A percentile compares a stretch with the other conserved stretches of the same genome.
Evolutionary conservation across 1,139 yeast species (phyloP).

Genomic region (Protomyces lactucae-debilis): DNA sequence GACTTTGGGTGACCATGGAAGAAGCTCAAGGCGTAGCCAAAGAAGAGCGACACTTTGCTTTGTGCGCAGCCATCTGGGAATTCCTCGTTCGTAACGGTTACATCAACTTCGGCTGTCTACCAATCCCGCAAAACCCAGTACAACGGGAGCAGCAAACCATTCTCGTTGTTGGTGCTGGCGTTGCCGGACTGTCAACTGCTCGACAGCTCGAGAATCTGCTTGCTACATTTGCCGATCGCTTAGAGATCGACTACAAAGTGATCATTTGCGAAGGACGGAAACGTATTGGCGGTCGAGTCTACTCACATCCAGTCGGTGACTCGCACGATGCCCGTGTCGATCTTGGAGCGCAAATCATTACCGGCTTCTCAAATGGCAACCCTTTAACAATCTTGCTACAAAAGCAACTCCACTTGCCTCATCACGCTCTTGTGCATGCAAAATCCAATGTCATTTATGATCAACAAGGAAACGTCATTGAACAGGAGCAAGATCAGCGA

Average conservation of each 20-base stretch:
- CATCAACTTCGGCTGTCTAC: conserved; percentile 46
- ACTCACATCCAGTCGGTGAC: conserved; percentile 39
- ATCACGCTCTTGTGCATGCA: conserved; percentile 40
- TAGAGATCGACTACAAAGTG: conserved; percentile 41
- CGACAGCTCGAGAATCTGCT: conserved; percentile 43
- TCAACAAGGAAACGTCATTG: conserved; percentile 37
- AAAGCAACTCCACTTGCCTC: conserved; percentile 44
- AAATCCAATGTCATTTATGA: conserved; percentile 38
- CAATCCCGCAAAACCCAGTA: conserved; percentile 33
- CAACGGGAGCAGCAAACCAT: conserved; percentile 31
- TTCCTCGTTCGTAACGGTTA: conserved; percentile 45
- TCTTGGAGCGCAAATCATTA: conserved; percentile 44
- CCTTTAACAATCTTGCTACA: conserved; percentile 43
- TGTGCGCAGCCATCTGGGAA: conserved; percentile 46
- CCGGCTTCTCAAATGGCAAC: conserved; percentile 46
- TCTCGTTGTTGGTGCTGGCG: conserved; percentile 45
- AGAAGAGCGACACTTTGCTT: conserved; percentile 42
- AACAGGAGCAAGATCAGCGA: conserved; percentile 37
- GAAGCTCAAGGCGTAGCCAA: conserved; percentile 47
- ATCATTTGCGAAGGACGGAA: conserved; percentile 43
- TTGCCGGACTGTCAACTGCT: conserved; percentile 46
- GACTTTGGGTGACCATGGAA: conserved; percentile 42
- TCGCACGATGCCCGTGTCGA: conserved; percentile 36
- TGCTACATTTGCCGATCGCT: conserved; percentile 38
- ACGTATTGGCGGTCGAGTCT: conserved; percentile 46